Percentiles rank a stretch among this genome's conserved stretches.
These are phyloP conservation scores for Aechmea fasciata DNA, from an alignment of 176 grass and related monocot species.

Conservation along the genomic window DNA sequence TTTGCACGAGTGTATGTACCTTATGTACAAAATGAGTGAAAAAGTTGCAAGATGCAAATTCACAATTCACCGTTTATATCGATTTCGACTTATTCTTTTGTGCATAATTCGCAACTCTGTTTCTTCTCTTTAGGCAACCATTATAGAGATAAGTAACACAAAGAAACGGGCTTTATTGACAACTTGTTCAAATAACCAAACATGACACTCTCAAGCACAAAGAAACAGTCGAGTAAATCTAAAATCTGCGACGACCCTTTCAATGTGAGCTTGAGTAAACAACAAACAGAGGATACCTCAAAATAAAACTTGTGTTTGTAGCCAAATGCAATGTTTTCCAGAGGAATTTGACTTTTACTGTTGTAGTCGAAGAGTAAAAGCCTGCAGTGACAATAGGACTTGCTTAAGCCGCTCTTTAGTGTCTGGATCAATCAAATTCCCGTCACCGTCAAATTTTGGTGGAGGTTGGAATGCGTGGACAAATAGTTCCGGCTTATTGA, in stretches of 20 bases:
- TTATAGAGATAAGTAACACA: no score
- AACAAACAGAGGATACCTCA: background rate
- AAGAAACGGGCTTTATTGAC: background rate
- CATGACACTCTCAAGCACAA: background rate
- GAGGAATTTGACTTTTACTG: background rate
- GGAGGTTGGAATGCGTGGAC: slow-evolving; percentile 28
- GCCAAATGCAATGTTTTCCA: no score
- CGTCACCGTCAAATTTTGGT: slow-evolving; percentile 51
- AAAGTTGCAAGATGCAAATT: no score
- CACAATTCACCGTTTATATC: no score
- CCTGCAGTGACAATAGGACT: slow-evolving; percentile 42
- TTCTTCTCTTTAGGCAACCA: no score
- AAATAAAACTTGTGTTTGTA: background rate
- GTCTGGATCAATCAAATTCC: slow-evolving; percentile 44
- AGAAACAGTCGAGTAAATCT: background rate
- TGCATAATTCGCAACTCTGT: no score
- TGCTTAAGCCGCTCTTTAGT: slow-evolving; percentile 40
- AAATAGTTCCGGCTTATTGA: slow-evolving; percentile 68
- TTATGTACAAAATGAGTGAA: no score
- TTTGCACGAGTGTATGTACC: background rate
- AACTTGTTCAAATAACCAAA: background rate
- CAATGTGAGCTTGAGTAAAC: background rate
- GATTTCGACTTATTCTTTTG: no score
- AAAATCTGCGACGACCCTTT: background rate
- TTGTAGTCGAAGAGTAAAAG: slow-evolving; percentile 47